Evolutionary conservation across 1,139 yeast species (phyloP), one percentile per base, ranked within the genome.

Genomic region (Pichia sp.): DNA sequence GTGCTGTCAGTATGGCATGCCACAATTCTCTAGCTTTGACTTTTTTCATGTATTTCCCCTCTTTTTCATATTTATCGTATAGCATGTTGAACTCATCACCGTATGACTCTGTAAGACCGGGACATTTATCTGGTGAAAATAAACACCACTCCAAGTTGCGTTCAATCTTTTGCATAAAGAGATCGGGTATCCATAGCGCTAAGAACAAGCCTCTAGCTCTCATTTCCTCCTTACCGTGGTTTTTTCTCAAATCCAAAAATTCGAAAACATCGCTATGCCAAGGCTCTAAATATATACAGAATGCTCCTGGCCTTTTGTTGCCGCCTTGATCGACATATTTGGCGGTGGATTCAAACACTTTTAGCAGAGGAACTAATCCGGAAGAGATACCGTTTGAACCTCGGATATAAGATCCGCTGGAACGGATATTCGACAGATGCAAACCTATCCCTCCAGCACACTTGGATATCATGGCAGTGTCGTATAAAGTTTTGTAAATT

Each of bases 291-390:
- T 81, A 81, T 38, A 81, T 65, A 19, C 85, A 84, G 66, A 81
- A 78, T 10, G 85, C 85, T 55, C 85, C 85, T 2, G 85, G 85
- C 67, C 85, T 72, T 64, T 81, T 81, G 70, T 81, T 81, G 57
- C 85, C 85, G 65, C 85, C 85, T 70, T 81, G 85, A 62, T 81
- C 85, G 36, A 81, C 85, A 62, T 81, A 81, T 64, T 84, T 72
- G 31, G 85, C 85, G 42, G 85, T 80, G 64, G 79, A 78, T 69
- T 81, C 81, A 70, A 79, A 81, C 19, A 81, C 85, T 61, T 84
- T 72, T 44, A 80, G 73, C 85, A 81, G 80, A 36, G 85, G 85
- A 58, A 81, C 79, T 53, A 81, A 72, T 57, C 85, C 85, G 61
- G 75, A 79, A 16, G 85, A 80, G 23, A 80, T 76, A 60, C 85